A percentile compares a stretch with the other conserved stretches of the same genome.
phyloP scores from a whole-genome alignment of 2,329 filamentous ascomycete species.

The Eutypella sp. region DNA sequence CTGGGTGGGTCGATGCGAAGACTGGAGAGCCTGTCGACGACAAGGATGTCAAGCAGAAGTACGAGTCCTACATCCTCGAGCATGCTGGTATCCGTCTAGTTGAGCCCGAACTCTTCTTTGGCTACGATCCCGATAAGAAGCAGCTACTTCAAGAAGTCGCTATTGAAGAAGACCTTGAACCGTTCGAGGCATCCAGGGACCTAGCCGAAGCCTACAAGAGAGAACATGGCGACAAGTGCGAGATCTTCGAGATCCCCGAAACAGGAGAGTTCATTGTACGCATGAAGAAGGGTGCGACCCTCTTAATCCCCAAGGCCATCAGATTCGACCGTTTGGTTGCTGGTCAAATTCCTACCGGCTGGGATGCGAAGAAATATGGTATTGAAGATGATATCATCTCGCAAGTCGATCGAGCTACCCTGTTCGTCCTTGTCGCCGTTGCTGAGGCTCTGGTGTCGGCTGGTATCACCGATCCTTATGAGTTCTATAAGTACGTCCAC shows the following conservation, averaged over 20 bases:
- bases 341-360: constrained; percentile 93
- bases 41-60: constrained; percentile 96
- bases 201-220: constrained; percentile 96
- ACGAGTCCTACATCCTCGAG: constrained; percentile 93
- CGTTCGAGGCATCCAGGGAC: constrained; percentile 96
- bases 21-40: constrained; percentile 93
- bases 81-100: constrained; percentile 97
- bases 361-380: constrained; percentile 95
- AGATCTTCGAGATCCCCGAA: constrained; percentile 91
- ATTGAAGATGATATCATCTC: constrained; percentile 96
- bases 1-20: constrained; percentile 95
- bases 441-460: constrained; percentile 85
- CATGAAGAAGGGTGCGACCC: constrained; percentile 88
- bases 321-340: constrained; percentile 96
- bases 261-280: constrained; percentile 92
- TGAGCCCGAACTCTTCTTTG: constrained; percentile 92
- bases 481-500: constrained; percentile 99
- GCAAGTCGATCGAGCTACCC: constrained; percentile 92
- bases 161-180: constrained; percentile 93
- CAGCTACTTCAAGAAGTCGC: constrained; percentile 96
- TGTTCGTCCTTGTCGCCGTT: constrained; percentile 91
- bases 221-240: constrained; percentile 94
- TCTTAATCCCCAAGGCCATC: constrained; percentile 95
- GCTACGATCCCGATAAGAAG: constrained; percentile 98
- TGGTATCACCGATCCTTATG: constrained; percentile 97